Percentiles rank a stretch among this genome's conserved stretches.
These are phyloP conservation scores for Phylloporus sp. DNA, from an alignment of 768 basidiomycete genomes.

Conservation along the genomic window DNA sequence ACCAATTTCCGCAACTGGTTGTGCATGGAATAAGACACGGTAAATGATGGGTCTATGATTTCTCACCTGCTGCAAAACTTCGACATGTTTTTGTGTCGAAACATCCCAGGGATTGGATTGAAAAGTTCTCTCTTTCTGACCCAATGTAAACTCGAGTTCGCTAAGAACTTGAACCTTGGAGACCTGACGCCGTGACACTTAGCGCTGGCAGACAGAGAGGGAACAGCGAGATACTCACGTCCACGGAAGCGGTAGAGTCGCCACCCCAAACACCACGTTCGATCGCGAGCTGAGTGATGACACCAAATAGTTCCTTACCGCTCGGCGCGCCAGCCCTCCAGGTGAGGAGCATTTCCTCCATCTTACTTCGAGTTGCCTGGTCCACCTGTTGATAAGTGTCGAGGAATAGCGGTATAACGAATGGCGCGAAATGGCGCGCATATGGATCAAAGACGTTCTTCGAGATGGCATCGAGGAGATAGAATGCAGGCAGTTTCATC, in stretches of 20 bases:
- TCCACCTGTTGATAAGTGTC: conserved; percentile 87
- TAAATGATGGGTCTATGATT: neutral
- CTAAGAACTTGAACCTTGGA: conserved; percentile 76
- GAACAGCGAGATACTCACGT: conserved; percentile 33
- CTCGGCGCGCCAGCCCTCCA: conserved; percentile 87
- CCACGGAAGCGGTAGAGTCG: conserved; percentile 34
- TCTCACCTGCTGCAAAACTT: conserved; percentile 75
- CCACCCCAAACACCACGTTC: conserved; percentile 81
- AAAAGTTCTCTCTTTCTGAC: conserved; percentile 71
- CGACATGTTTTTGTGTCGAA: conserved; percentile 63
- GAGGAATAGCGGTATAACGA: conserved; percentile 81
- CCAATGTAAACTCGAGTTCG: conserved; percentile 76
- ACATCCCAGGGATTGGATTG: conserved; percentile 72
- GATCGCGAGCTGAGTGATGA: conserved; percentile 72
- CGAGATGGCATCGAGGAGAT: conserved; percentile 92
- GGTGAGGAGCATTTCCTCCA: conserved; percentile 96
- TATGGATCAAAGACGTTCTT: conserved; percentile 96
- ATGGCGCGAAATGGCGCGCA: conserved; percentile 73
- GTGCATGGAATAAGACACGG: conserved; percentile 3
- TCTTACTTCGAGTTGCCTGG: conserved; percentile 78
- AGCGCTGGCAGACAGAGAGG: neutral
- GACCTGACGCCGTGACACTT: conserved; percentile 37
- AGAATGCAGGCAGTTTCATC: conserved; percentile 91
- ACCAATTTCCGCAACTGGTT: conserved; percentile 63
- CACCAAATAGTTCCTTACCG: conserved; percentile 80